Conservation (phyloP, 306 rosid species). For the Phaseolus lunatus region DNA sequence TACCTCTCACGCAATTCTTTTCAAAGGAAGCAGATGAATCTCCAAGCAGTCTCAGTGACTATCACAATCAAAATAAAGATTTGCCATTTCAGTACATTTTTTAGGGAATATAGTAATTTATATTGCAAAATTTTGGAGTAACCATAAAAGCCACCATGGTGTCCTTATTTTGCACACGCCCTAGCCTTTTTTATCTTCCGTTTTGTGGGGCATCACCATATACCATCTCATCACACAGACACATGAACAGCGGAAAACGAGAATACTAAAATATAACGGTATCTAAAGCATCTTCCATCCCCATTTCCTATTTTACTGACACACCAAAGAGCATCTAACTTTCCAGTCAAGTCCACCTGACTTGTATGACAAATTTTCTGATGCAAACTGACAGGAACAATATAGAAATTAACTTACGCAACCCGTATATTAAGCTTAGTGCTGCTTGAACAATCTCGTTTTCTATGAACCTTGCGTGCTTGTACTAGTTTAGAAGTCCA, state of each 20-base stretch:
- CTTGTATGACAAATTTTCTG: conserved; percentile 23
- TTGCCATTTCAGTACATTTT: conserved; percentile 4
- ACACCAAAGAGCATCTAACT: conserved; percentile 12
- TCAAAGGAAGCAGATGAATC: conserved; percentile 96
- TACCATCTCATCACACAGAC: conserved; percentile 14
- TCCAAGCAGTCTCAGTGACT: conserved; percentile 95
- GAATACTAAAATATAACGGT: background rate
- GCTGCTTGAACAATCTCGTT: conserved; percentile 11
- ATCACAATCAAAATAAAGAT: conserved; percentile 38
- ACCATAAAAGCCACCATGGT: conserved; percentile 20
- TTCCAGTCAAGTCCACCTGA: conserved; percentile 37
- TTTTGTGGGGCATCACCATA: conserved; percentile 19
- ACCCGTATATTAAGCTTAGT: conserved; percentile 26
- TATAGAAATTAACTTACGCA: background rate
- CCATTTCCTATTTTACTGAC: conserved; percentile 21
- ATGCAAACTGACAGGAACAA: conserved; percentile 4
- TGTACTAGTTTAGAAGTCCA: conserved; percentile 21
- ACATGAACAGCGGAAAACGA: conserved; percentile 15
- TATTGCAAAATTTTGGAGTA: conserved; percentile 23
- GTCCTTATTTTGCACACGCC: conserved; percentile 1
- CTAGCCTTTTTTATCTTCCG: conserved; percentile 11
- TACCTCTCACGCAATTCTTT: conserved; percentile 95
- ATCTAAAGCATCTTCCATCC: conserved; percentile 19
- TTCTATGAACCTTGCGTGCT: conserved; percentile 12
- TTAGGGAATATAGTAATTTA: conserved; percentile 23